phyloP scores from a whole-genome alignment of 192 early-diverging fungal species.

The Linnemannia elongata region DNA sequence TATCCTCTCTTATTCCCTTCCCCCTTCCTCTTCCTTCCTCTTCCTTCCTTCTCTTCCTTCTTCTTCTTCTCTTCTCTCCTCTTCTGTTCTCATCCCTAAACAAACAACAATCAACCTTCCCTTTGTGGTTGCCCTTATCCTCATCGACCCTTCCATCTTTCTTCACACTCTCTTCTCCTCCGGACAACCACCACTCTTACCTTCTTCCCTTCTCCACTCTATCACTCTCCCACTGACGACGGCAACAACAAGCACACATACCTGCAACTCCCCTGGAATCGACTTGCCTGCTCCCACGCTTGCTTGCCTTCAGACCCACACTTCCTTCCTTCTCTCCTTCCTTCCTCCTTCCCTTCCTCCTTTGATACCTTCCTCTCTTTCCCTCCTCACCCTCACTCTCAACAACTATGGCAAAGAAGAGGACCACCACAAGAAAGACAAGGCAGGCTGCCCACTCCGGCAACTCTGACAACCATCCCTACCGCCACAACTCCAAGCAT shows the following conservation, averaged over 20 bases:
- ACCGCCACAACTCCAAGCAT: slow-evolving; percentile 32
- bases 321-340: not conserved
- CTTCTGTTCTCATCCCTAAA: not conserved
- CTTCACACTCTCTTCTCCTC: not conserved
- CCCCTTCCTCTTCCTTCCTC: not conserved
- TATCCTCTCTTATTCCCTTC: not conserved
- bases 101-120: not conserved
- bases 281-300: slow-evolving; percentile 5
- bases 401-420: slow-evolving; percentile 45
- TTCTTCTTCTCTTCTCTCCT: too few relatives aligned
- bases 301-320: not conserved
- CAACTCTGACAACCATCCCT: slow-evolving; percentile 17
- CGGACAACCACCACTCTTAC: slow-evolving; percentile 1
- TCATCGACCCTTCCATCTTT: not conserved
- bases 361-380: not conserved
- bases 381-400: not conserved
- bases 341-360: not conserved
- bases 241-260: not conserved
- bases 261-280: not conserved
- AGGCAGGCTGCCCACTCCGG: slow-evolving; percentile 12
- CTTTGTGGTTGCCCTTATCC: not conserved
- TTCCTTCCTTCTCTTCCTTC: not conserved
- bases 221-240: not conserved
- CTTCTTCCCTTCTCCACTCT: not conserved
- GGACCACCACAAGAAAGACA: slow-evolving; percentile 31